Evolutionary conservation across 805 yeast genomes (phyloP), one percentile per base, ranked within the genome.

Genomic region (Saccharomycopsis malanga): DNA sequence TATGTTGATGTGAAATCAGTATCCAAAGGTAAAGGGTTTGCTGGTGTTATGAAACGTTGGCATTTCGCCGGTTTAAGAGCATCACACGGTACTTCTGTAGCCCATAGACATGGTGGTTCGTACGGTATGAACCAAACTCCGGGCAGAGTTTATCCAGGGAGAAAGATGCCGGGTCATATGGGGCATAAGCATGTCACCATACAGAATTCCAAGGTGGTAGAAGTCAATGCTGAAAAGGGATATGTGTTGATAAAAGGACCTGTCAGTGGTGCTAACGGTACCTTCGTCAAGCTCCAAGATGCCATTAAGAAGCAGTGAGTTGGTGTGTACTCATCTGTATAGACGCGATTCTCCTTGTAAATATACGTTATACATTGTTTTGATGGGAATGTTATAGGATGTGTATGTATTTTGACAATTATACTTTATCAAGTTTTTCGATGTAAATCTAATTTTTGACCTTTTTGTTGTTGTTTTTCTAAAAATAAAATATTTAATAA

Each of bases 91-190:
- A 89, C 86, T 22, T 87, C 98, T 24, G 71, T 76, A 42, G 83
- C 91, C 32, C 98, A 93, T 64, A 83, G 98, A 74, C 81, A 88
- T 49, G 95, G 95, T 58, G 98, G 98, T 76, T 89, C 97, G 27
- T 88, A 84, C 58, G 98, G 98, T 77, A 87, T 83, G 64, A 85
- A 86, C 60, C 95, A 93, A 56, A 83, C 87, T 53, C 98, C 98
- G 12, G 97, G 96, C 60, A 84, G 98, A 71, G 87, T 88, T 45
- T 71, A 88, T 53, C 98, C 97, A 14, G 98, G 97, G 21, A 89
- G 87, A 70, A 91, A 88, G 68, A 91, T 93, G 98, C 95, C 98
- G 32, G 98, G 98, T 55, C 85, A 86, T 65, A 83, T 89, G 93
- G 98, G 98, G 56, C 81, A 77, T 53, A 72, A 76, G 46, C 72